Conservation (phyloP, 441 rosid species). For the Arabidopsis lyrata region DNA sequence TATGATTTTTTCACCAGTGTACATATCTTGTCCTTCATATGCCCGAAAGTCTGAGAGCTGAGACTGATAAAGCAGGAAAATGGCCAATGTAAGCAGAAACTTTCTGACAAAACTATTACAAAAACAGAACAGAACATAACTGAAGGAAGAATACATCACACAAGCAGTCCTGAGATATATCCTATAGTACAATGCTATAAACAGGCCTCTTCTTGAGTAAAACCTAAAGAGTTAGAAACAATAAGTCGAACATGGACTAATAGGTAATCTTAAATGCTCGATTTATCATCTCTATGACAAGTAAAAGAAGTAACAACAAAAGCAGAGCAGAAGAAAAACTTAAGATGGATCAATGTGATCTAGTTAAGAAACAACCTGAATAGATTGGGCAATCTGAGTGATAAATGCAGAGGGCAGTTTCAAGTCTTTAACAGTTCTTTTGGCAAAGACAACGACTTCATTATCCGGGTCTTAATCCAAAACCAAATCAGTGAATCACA, state of each 20-base stretch:
- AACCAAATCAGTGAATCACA: slow-evolving; percentile 23
- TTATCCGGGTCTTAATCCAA: slow-evolving; percentile 73
- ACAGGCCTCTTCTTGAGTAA: background rate
- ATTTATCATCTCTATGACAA: background rate
- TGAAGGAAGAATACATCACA: slow-evolving; percentile 15
- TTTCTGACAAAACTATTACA: background rate
- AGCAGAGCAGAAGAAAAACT: slow-evolving; percentile 1
- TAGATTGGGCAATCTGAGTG: slow-evolving; percentile 84
- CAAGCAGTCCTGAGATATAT: slow-evolving; percentile 12
- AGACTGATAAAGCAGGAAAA: slow-evolving; percentile 52
- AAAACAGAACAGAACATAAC: background rate
- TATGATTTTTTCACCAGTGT: slow-evolving; percentile 84
- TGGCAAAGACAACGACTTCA: slow-evolving; percentile 77
- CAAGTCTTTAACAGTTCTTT: slow-evolving; percentile 87
- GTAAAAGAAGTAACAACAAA: background rate
- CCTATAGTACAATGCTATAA: background rate
- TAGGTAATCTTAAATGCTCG: background rate
- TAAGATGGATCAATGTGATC: background rate
- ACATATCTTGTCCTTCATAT: slow-evolving; percentile 94
- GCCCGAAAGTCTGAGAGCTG: slow-evolving; percentile 84
- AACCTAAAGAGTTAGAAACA: slow-evolving; percentile 4
- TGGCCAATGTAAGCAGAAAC: slow-evolving; percentile 22
- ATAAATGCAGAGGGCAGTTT: slow-evolving; percentile 85
- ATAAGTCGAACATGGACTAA: background rate
- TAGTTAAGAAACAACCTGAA: slow-evolving; percentile 56